Base-by-base conservation (phyloP, 257 asterid genomes). In the Solanum bulbocastanum region DNA sequence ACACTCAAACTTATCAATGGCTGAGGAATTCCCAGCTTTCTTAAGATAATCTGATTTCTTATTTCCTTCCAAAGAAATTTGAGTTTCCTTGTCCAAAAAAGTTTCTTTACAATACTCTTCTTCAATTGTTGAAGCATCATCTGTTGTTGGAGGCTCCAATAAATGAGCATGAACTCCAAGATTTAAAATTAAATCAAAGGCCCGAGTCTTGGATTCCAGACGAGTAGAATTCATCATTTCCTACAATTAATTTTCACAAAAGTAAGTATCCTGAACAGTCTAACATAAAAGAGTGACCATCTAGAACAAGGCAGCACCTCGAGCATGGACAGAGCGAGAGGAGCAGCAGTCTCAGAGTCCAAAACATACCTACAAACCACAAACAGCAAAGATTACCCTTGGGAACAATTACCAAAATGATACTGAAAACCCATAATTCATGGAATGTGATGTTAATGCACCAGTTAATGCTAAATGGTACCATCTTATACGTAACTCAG, bases 101-200 rank as follows among this genome's bases (percentile, higher is more conserved):
- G 93, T 89, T 83, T 96, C 99, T 90, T 92, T 95, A 87, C 98
- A 90, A 91, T 93, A 96, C 79, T 95, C 98, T 84, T 96, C 98
- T 87, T 92, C 99, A 87, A 94, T 91, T 23, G 93, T 89, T 40
- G 97, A 90, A 90, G 98, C 87, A 76, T 90, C 97, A 92, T 96
- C 98, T 83, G 94, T 91, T 56, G 92, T 91, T 88, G 98, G 98
- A 79, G 99, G 99, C 94, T 97, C 99, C 93, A 97, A 92, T 69
- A 97, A 90, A 92, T 97, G 99, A 22, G 99, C 98, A 91, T 96
- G 99, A 91, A 97, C 99, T 86, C 99, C 99, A 69, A 97, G 99
- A 92, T 97, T 96, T 60, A 97, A 92, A 87, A 97, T 94, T 89
- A 97, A 91, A 94, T 97, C 99, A 91, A 97, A 97, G 89, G 98